Percentiles rank a stretch among this genome's conserved stretches.
These are phyloP conservation scores for Hypoxylon intermedium DNA, from an alignment of 495 filamentous ascomycete genomes.

Conservation along the genomic window DNA sequence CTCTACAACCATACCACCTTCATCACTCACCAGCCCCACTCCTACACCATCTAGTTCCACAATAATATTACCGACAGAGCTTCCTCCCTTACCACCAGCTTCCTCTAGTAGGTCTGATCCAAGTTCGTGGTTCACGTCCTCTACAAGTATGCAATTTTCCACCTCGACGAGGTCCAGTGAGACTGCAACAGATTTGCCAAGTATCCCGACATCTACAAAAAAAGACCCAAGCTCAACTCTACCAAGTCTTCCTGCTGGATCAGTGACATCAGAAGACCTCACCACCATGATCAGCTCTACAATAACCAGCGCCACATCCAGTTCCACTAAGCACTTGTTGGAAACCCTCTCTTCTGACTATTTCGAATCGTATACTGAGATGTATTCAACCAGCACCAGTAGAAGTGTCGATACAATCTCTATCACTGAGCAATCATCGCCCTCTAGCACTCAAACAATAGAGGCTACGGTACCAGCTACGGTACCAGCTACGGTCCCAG, in stretches of 20 bases:
- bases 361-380: not conserved
- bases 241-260: not conserved
- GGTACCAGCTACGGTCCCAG: not conserved
- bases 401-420: not conserved
- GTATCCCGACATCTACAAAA: constrained; percentile 1
- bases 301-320: not conserved
- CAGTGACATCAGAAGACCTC: not conserved
- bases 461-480: not conserved
- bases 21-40: not conserved
- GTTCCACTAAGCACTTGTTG: not conserved
- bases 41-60: constrained; percentile 1
- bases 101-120: not conserved
- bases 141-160: constrained; percentile 6
- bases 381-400: not conserved
- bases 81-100: not conserved
- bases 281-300: not conserved
- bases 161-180: not conserved
- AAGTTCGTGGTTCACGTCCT: not conserved
- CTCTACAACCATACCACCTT: not conserved
- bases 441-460: not conserved
- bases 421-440: not conserved
- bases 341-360: not conserved
- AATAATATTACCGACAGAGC: not conserved
- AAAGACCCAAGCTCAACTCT: not conserved
- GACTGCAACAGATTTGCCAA: not conserved